Conservation (phyloP, 2,329 filamentous ascomycete species). For the Phialocephala sp. region DNA sequence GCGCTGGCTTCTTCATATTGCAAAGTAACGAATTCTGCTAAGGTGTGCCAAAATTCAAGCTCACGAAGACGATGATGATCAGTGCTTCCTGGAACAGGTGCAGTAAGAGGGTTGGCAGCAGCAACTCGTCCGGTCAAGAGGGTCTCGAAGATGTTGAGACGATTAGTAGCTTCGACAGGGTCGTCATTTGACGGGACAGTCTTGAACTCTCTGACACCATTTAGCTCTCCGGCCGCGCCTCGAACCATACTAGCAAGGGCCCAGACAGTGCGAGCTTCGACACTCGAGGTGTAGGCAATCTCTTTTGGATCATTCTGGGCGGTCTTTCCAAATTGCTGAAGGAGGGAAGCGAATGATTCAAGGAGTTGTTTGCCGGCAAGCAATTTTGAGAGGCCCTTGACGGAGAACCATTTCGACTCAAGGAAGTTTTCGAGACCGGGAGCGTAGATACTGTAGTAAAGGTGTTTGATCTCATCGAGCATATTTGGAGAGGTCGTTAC, state of each 20-base stretch:
- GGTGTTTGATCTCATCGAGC: constrained; percentile 70
- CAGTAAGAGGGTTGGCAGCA: constrained; percentile 60
- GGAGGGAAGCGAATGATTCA: constrained; percentile 70
- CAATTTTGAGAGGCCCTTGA: constrained; percentile 49
- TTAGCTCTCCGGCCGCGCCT: constrained; percentile 39
- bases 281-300: constrained; percentile 58
- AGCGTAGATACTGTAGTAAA: constrained; percentile 80
- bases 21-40: constrained; percentile 74
- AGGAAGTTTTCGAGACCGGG: constrained; percentile 76
- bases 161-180: constrained; percentile 66
- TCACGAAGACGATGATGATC: constrained; percentile 65
- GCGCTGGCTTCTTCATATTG: constrained; percentile 64
- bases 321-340: constrained; percentile 58
- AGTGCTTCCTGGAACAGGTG: constrained; percentile 53
- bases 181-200: constrained; percentile 61
- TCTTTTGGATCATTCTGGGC: constrained; percentile 56
- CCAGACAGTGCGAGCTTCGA: constrained; percentile 67
- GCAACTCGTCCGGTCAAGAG: constrained; percentile 76
- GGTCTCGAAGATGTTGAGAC: constrained; percentile 77
- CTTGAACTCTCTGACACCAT: constrained; percentile 42
- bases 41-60: constrained; percentile 80
- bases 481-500: constrained; percentile 50
- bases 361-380: constrained; percentile 63
- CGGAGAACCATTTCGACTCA: constrained; percentile 83
- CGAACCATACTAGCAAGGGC: constrained; percentile 55